A percentile compares a stretch with the other conserved stretches of the same genome.
Evolutionary conservation across 805 yeast genomes (phyloP).

Genomic region (Suhomyces kilbournensis): DNA sequence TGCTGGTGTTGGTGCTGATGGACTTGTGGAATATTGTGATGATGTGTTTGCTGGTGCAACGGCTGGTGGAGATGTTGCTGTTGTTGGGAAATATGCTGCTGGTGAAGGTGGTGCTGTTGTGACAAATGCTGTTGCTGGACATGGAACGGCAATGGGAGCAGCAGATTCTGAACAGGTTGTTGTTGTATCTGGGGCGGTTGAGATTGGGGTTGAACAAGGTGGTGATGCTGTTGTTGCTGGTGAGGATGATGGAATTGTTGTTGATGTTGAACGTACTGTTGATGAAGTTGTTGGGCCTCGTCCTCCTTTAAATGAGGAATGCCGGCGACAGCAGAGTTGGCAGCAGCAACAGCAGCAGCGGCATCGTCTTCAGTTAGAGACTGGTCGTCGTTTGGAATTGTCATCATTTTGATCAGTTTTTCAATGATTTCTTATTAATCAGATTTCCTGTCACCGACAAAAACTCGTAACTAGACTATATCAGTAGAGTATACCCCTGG

Average conservation of each 20-base stretch:
- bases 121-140: conserved; percentile 5
- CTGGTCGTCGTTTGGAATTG: conserved; percentile 9
- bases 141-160: conserved; percentile 5
- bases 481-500: neutral
- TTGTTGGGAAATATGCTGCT: conserved; percentile 6
- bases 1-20: conserved; percentile 14
- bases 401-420: conserved; percentile 6
- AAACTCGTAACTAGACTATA: neutral
- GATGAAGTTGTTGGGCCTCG: conserved; percentile 10
- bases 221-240: conserved; percentile 10
- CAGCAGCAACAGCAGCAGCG: conserved; percentile 11
- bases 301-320: conserved; percentile 9
- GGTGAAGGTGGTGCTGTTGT: conserved; percentile 7
- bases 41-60: conserved; percentile 9
- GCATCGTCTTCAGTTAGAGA: conserved; percentile 10
- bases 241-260: conserved; percentile 13
- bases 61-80: conserved; percentile 8
- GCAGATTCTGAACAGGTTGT: conserved; percentile 7
- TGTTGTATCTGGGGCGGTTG: conserved; percentile 7
- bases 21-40: conserved; percentile 6
- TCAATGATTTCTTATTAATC: neutral
- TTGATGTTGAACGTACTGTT: conserved; percentile 9
- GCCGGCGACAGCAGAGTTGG: conserved; percentile 8
- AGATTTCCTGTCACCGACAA: neutral
- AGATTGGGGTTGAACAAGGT: conserved; percentile 7